Evolutionary conservation across 345 rosid genomes (phyloP), one percentile per base, ranked within the genome.

Genomic region (Salix suchowensis): DNA sequence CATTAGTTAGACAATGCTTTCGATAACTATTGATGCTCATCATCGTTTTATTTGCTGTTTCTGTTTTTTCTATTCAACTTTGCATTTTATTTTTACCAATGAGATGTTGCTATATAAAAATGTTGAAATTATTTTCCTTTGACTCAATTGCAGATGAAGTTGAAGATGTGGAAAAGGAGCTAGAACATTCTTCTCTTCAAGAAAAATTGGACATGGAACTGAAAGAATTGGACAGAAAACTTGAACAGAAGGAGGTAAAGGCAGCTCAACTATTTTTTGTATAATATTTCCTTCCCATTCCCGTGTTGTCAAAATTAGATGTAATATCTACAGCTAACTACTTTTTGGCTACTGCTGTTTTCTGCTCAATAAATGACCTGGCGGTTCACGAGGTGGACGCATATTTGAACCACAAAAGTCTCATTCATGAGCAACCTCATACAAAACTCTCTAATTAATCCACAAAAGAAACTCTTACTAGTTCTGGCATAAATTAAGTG

Each of bases 211-310:
- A 89, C 36, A 86, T 62, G 88, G 98, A 96, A 88, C 92, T 96
- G 50, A 92, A 96, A 83, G 99, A 93, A 81, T 78, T 96, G 85
- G 98, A 96, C 75, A 87, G 82, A 74, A 92, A 74, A 80, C 97
- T 96, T 77, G 97, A 93, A 88, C 92, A 90, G 71, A 96, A 93
- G 80, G 99, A 96, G 98, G 98, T 96, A 83, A 72, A 50, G 68
- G 72, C 50, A 37, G 23, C 32, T 65, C 37, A 15, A 64, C 36
- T 71, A 52, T 37, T 65, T n/a, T 21, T 64, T 40, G 23, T 50
- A 34, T 42, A 28, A n/a, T 16, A 58, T 52, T 8, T 70, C 70
- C 42, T 28, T 64, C 44, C 19, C 44, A 61, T 19, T 10, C n/a
- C 46, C 32, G 21, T 69, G 36, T 24, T 68, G 50, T 19, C 28